Evolutionary conservation across 2,329 filamentous ascomycete species (phyloP), one percentile per base, ranked within the genome.

Genomic region (Pseudocercospora eumusae): DNA sequence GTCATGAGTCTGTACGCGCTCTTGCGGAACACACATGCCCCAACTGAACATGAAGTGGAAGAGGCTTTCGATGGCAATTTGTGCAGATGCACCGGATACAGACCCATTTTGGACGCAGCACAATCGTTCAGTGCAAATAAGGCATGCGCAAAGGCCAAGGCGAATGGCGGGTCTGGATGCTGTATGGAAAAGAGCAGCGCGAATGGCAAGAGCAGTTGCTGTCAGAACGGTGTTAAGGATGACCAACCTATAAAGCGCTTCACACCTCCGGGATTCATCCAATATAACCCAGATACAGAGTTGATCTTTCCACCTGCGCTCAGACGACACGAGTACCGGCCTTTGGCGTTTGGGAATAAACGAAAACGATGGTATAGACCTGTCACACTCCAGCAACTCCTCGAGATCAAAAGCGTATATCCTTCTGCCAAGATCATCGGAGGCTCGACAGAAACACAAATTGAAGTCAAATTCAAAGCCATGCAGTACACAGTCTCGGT

Each of bases 401-500:
- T 98, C 15, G 89, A 96, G 73, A 96, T 99, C 78, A 98, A 98
- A 80, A 87, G 83, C 70, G 87, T 85, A 0, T 88, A 92, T 68
- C 93, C 93, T 0, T 86, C 88, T 25, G 92, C 93, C 4, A 99
- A 98, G 77, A 87, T 99, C 64, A 96, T 99, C 64, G 93, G 92
- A 55, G 95, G 95, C 64, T 96, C 92, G 74, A 96, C 93, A 1
- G 95, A 99, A 76, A 98, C 93, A 0, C 95, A 98, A 77, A 98
- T 99, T 64, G 95, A 99, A 78, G 90, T 96, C 79, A 97, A 96
- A 77, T 98, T 99, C 84, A 98, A 98, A 79, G 92, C 89, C 0
- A 86, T 96, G 81, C 85, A 92, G 70, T 98, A 98, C 74, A 88
- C 89, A 3, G 87, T 91, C 0, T 97, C 93, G 0, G 90, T 99